Conservation (phyloP, 306 rosid genomes). For the Sesbania bispinosa region DNA sequence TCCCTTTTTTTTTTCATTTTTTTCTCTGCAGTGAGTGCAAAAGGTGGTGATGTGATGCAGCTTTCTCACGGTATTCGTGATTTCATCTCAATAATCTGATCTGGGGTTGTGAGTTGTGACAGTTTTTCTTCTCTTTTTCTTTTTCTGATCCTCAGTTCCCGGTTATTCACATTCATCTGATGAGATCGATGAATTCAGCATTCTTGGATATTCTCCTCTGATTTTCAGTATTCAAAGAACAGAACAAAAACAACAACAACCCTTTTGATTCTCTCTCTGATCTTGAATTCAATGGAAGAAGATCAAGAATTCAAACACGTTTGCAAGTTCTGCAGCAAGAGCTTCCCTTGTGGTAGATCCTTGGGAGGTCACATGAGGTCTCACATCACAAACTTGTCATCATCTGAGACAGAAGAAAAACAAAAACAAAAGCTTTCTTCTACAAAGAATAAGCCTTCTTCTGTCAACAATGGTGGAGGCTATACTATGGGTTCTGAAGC, state of each 20-base stretch:
- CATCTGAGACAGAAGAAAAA: constrained; percentile 40
- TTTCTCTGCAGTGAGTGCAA: constrained; percentile 21
- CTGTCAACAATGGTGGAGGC: constrained; percentile 34
- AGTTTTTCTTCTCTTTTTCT: background rate
- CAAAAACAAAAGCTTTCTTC: too few species aligned
- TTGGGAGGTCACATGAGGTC: constrained; percentile 98
- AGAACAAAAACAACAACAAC: too few species aligned
- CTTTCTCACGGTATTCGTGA: constrained; percentile 28
- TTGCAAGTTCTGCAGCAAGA: constrained; percentile 83
- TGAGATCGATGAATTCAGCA: constrained; percentile 40
- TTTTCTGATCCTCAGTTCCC: background rate
- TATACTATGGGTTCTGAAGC: constrained; percentile 35
- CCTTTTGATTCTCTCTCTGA: constrained; percentile 19
- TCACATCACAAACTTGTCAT: constrained; percentile 48
- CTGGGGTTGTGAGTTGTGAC: constrained; percentile 29
- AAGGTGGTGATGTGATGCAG: constrained; percentile 25
- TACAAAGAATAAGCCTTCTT: constrained; percentile 22
- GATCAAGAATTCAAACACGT: constrained; percentile 48
- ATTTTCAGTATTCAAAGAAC: constrained; percentile 14
- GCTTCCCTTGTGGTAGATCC: constrained; percentile 85
- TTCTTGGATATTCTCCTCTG: constrained; percentile 40
- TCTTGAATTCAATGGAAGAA: constrained; percentile 50
- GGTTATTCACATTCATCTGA: background rate
- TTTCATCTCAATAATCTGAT: constrained; percentile 45
- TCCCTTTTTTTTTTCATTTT: background rate